Conservation (phyloP, 192 early-diverging fungal genomes). For the Rhizophagus prolifer region DNA sequence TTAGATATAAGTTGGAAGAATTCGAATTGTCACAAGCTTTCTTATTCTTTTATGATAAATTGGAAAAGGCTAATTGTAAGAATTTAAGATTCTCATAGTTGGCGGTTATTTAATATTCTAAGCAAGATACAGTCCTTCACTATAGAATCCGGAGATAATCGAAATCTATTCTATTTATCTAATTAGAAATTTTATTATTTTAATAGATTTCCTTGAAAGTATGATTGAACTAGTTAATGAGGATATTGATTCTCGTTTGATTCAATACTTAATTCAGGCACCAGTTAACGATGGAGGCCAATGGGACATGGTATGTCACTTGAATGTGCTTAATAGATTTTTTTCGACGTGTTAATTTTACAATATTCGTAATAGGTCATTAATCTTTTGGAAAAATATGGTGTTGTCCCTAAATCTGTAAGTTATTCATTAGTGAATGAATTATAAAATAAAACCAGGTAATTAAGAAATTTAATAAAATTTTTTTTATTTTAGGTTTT, state of each 20-base stretch:
- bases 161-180: too few relatives aligned
- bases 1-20: slow-evolving; percentile 67
- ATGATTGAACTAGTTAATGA: slow-evolving; percentile 64
- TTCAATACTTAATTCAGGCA: slow-evolving; percentile 66
- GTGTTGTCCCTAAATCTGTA: slow-evolving; percentile 64
- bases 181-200: neutral
- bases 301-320: slow-evolving; percentile 62
- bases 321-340: neutral
- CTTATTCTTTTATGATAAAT: slow-evolving; percentile 76
- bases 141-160: too few relatives aligned
- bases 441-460: neutral
- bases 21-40: slow-evolving; percentile 79
- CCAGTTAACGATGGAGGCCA: slow-evolving; percentile 76
- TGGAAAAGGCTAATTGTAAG: slow-evolving; percentile 78
- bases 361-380: slow-evolving; percentile 38
- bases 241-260: slow-evolving; percentile 63
- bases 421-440: neutral
- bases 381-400: slow-evolving; percentile 73
- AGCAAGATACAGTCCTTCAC: too few relatives aligned
- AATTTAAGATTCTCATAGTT: neutral
- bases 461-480: neutral
- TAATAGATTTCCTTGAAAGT: slow-evolving; percentile 66
- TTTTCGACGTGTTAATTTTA: neutral
- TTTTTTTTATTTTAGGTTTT: slow-evolving; percentile 36
- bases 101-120: too few relatives aligned